Evolutionary conservation across 1,284 basidiomycete species (phyloP), one percentile per base, ranked within the genome.

Genomic region (Puccinia triticina): DNA sequence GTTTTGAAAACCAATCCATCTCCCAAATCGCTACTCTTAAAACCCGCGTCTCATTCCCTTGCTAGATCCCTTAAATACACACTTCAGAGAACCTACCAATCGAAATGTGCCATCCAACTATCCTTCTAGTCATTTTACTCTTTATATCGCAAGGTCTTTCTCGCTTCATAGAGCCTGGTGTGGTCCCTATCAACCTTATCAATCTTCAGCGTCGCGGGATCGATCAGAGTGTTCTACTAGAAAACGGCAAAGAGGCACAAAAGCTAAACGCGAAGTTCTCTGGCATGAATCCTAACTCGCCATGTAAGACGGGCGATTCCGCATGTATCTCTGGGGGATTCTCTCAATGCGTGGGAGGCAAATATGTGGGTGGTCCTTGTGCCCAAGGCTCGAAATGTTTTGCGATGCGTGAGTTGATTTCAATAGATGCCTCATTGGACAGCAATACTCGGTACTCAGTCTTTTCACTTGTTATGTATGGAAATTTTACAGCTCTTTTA

Each of bases 251-350:
- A 69, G 71, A 50, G 34, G 80, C 80, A 55, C 80, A 82, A 57
- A 64, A 74, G 37, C 72, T 82, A 8, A 82, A 82, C 34, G 71
- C 80, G 14, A 82, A 82, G 37, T 82, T 74, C 53, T 48, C 80
- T 12, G 57, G 40, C 61, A 82, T 82, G 80, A 66, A 43, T 34
- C 14, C 14, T 43, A 73, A 76, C n/a, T 64, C 80, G 1, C 43
- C 71, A 40, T 82, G 80, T 67, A 34, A 75, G 48, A 66, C 61
- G 32, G 80, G 80, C 43, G 73, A 82, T 53, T 46, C 55, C 29
- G 80, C 80, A 29, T 82, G 80, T 57, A 53, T 82, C 7, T n/a
- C 71, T 48, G 80, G 80, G 18, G 72, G 59, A 53, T 82, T 82
- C 50, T 43, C 59, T 18, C 80, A 82, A 67, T 82, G 80, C 75